Evolutionary conservation across 164 flowering plant genomes (phyloP), one percentile per base, ranked within the genome.

Genomic region (Nymphaea thermarum): DNA sequence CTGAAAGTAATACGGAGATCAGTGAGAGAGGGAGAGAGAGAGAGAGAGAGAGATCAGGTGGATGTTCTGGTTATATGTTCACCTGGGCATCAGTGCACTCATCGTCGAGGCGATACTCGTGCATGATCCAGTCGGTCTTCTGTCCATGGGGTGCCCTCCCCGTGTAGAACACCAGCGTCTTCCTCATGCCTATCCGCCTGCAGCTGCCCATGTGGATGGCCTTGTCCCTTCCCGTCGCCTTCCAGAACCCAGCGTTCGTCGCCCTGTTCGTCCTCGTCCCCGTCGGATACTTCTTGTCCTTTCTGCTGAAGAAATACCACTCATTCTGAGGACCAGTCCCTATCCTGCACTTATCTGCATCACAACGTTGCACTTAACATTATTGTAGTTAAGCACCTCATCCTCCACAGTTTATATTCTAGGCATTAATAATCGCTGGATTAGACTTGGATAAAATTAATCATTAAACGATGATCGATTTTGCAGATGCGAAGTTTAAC

Each of bases 221-320:
- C 74, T 90, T 90, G 79, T 90, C 97, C 65, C 97, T 79, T 44
- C 97, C 97, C 0, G 97, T 90, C 41, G 96, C 96, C 76, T 90
- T 90, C 96, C 96, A 90, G 47, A 90, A 90, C 0, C 97, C 97
- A 16, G 97, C 93, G 4, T 78, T 74, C 5, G 97, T 88, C 16
- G 91, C 88, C 8, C 91, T 72, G 51, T 84, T 86, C 8, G 91
- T 86, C 44, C 88, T 75, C 1, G 90, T 79, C 67, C 98, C 98
- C 0, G 98, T 92, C 55, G 98, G 98, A 67, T 93, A 93, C 70
- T 93, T 93, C 81, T 84, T 86, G 76, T 84, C 91, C 60, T 84
- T 86, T 81, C 84, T 88, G 77, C 90, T 84, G 77, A 84, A 86
- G 74, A 86, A 86, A 65, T 93, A 93, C 98, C 98, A 93, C 43